These are phyloP conservation scores for Calonectria crousiana DNA, from an alignment of 2,329 filamentous ascomycete genomes.

Conservation along the genomic window DNA sequence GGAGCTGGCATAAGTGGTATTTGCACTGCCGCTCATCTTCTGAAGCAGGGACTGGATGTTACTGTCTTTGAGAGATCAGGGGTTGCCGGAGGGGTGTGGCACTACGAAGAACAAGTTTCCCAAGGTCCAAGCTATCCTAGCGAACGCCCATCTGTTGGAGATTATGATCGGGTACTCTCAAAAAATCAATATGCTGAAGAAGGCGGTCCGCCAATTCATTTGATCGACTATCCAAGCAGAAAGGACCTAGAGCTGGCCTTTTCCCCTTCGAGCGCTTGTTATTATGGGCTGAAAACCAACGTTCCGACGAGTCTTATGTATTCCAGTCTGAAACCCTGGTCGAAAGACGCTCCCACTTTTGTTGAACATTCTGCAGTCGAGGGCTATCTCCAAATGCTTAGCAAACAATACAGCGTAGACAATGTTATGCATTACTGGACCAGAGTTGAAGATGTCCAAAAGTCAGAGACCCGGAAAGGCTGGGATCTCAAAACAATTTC, in stretches of 20 bases:
- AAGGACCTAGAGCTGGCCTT: neutral
- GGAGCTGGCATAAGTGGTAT: neutral
- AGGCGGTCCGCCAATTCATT: neutral
- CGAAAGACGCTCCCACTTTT: neutral
- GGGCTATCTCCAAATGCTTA: neutral
- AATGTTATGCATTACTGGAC: neutral
- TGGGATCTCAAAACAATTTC: neutral
- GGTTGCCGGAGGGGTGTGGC: constrained; percentile 1
- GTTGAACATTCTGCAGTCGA: constrained; percentile 1
- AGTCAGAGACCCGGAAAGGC: neutral
- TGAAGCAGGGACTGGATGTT: neutral
- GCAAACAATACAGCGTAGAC: neutral
- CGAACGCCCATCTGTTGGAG: neutral
- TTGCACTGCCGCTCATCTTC: constrained; percentile 7
- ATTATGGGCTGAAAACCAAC: neutral
- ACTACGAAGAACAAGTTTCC: neutral
- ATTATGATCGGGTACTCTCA: neutral
- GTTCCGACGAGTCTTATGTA: constrained; percentile 8
- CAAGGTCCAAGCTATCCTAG: neutral
- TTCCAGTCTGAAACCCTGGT: neutral
- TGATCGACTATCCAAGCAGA: neutral
- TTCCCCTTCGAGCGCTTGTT: constrained; percentile 1
- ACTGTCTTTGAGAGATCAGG: neutral
- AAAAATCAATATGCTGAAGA: neutral
- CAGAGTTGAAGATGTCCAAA: neutral